Evolutionary conservation across 164 flowering plant genomes (phyloP), one percentile per base, ranked within the genome.

Genomic region (Stephania yunnanensis): DNA sequence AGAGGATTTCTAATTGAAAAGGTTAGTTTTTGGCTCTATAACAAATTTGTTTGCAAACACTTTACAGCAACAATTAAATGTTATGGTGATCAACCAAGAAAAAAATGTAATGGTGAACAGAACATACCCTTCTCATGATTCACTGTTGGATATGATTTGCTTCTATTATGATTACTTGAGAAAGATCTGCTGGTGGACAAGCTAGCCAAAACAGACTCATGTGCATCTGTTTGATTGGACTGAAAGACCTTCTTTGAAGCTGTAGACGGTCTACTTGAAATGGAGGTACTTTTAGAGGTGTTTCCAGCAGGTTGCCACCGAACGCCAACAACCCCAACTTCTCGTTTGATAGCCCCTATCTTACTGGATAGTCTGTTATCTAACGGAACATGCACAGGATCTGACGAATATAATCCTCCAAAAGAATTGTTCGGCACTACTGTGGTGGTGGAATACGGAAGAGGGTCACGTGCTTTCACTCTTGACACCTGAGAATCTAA

Each of bases 371-470:
- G 75, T 83, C 97, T 86, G 20, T 94, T 87, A 81, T 90, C 87
- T 53, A 84, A 88, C 52, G 99, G 98, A 46, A 95, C 98, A 79
- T 93, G 99, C 78, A 95, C 94, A n/a, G 99, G 98, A 82, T 95
- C 99, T 64, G 89, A 88, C 10, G 96, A 86, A 87, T 95, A 93
- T 68, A 93, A 85, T 44, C 99, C 97, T 69, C 87, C 83, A 31
- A 85, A 89, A 76, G 93, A 87, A 80, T 77, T 87, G 76, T 53
- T 89, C 69, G 96, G 85, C 58, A 85, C 78, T 46, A 74, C 73
- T 10, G 83, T 58, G 5, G n/a, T 64, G 22, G 82, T 77, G 73
- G 91, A 77, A 70, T 81, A 78, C 19, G 79, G 73, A 44, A 81
- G 85, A 66, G 87, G 71, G 73, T 77, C 81, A 48, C 78, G 81